Conservation (phyloP, 306 rosid species). For the Erythrophleum fordii region DNA sequence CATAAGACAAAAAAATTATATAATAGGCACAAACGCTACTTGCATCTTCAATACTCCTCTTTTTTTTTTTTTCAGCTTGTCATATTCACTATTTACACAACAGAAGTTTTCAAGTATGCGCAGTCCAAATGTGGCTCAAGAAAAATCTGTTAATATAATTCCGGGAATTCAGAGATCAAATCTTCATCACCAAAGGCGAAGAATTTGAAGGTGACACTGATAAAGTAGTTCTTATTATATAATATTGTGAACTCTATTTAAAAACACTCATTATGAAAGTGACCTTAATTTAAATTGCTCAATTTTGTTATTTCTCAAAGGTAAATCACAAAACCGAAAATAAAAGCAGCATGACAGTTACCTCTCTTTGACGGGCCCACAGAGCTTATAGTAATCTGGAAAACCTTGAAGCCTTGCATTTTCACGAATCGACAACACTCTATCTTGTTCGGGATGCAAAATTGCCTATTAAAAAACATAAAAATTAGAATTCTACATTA, state of each 20-base stretch:
- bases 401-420: conserved; percentile 97
- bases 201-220: too few species aligned
- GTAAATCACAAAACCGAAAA: neutral
- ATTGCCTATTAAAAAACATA: conserved; percentile 48
- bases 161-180: too few species aligned
- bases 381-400: conserved; percentile 74
- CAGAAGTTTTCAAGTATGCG: too few species aligned
- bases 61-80: too few species aligned
- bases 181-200: too few species aligned
- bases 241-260: neutral
- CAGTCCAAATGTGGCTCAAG: too few species aligned
- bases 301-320: neutral
- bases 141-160: too few species aligned
- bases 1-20: too few species aligned
- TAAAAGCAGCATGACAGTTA: neutral
- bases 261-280: neutral
- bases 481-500: neutral
- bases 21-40: too few species aligned
- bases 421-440: conserved; percentile 76
- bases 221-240: too few species aligned
- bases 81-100: too few species aligned
- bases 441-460: conserved; percentile 83
- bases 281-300: neutral
- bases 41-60: too few species aligned
- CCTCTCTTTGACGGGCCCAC: conserved; percentile 84